Percentiles rank a stretch among this genome's conserved stretches.
These are phyloP conservation scores for Ascochyta fabae DNA, from an alignment of 2,329 filamentous ascomycete species.

Conservation along the genomic window DNA sequence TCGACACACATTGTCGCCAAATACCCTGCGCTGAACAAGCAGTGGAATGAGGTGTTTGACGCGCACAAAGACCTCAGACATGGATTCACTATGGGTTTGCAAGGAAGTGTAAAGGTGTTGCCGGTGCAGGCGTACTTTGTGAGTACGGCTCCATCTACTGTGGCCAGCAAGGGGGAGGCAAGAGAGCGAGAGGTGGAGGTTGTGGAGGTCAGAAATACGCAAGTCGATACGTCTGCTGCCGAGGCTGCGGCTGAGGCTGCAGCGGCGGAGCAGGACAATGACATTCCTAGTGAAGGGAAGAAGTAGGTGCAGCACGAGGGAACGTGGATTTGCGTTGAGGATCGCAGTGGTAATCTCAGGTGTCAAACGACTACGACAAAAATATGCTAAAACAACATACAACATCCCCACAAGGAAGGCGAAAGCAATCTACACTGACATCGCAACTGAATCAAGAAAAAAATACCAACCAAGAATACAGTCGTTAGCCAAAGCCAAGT, in stretches of 20 bases:
- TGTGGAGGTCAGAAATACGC: not conserved
- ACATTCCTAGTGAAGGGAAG: not conserved
- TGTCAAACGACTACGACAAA: too few species aligned
- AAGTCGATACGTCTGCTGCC: not conserved
- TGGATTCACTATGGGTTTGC: conserved; percentile 22
- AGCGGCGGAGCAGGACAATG: not conserved
- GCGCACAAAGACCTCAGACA: conserved; percentile 14
- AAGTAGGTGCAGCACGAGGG: not conserved
- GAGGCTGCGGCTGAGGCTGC: not conserved
- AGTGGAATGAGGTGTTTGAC: conserved; percentile 23
- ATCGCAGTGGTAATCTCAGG: too few species aligned
- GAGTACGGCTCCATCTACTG: not conserved
- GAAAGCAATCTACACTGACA: too few species aligned
- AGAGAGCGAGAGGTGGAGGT: not conserved
- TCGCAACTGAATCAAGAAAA: too few species aligned
- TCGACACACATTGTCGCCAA: conserved; percentile 7
- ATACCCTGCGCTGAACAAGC: not conserved
- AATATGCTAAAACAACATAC: too few species aligned
- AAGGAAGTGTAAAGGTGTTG: conserved; percentile 6
- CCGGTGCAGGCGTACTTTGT: conserved; percentile 13
- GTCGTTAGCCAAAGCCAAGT: too few species aligned
- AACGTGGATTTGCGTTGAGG: not conserved
- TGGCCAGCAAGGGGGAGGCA: not conserved
- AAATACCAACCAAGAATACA: too few species aligned
- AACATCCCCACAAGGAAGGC: too few species aligned